A percentile compares a stretch with the other conserved stretches of the same genome.
Conservation (phyloP, 73 alveolate species). For the Symbiodinium natans region DNA sequence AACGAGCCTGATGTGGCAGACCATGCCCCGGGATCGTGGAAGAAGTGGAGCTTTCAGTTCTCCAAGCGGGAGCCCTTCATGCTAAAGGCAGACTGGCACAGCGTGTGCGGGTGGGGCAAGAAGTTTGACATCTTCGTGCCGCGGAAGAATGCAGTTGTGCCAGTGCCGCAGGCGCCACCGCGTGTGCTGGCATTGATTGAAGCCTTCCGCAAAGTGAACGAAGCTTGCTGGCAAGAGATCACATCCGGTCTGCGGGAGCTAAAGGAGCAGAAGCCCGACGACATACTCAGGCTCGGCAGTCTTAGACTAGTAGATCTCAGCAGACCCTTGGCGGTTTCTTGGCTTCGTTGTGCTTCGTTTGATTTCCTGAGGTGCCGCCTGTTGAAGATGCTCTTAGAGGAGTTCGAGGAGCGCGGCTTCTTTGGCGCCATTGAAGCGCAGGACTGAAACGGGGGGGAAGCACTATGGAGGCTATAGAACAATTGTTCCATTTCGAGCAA, state of each 20-base stretch:
- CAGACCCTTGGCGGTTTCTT: not conserved
- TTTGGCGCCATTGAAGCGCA: constrained; percentile 91
- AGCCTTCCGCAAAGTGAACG: constrained; percentile 82
- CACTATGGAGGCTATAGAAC: not conserved
- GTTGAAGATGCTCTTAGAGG: constrained; percentile 55
- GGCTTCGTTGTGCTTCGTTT: not conserved
- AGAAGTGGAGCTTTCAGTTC: constrained; percentile 63
- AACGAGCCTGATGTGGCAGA: constrained; percentile 92
- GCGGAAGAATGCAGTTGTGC: constrained; percentile 56
- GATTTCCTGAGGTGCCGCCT: constrained; percentile 77
- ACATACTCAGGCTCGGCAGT: constrained; percentile 24
- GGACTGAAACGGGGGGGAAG: not conserved
- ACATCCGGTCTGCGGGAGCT: constrained; percentile 1
- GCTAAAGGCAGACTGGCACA: constrained; percentile 72
- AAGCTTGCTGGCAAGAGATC: constrained; percentile 57
- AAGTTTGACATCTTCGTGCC: constrained; percentile 74
- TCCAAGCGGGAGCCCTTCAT: constrained; percentile 89
- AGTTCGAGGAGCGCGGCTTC: constrained; percentile 87
- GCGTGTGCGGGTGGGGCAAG: constrained; percentile 71
- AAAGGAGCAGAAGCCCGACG: constrained; percentile 69
- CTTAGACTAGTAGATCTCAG: no score
- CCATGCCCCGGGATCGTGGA: constrained; percentile 24
- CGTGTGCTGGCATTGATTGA: constrained; percentile 44
- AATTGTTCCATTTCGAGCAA: no score
- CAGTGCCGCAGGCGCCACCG: constrained; percentile 15